Conservation (phyloP, 306 rosid genomes). For the Corylus heterophylla region DNA sequence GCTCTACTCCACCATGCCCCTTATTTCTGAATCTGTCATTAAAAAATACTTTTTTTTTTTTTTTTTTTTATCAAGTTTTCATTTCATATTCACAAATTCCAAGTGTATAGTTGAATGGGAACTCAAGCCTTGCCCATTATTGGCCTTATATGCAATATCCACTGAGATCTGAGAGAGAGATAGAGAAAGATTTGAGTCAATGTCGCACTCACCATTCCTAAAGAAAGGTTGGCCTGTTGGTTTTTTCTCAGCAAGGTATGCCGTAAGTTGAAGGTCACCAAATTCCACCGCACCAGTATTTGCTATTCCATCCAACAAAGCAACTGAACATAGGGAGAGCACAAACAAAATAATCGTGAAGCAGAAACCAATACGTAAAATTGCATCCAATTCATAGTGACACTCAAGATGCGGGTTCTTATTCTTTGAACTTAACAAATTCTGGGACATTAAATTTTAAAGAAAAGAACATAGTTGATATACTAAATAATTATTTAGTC, state of each 20-base stretch:
- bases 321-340: slow-evolving; percentile 43
- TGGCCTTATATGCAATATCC: slow-evolving; percentile 3
- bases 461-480: too few species aligned
- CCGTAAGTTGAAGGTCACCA: slow-evolving; percentile 64
- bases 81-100: slow-evolving; percentile 3
- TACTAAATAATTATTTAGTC: too few species aligned
- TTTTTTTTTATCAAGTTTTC: background rate
- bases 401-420: background rate
- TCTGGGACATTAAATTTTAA: background rate
- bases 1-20: slow-evolving; percentile 1
- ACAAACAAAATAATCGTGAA: slow-evolving; percentile 25
- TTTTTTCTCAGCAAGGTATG: slow-evolving; percentile 72
- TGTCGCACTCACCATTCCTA: slow-evolving; percentile 63
- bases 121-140: slow-evolving; percentile 20
- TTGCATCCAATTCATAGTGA: slow-evolving; percentile 12
- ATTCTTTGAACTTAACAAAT: background rate
- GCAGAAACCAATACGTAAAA: slow-evolving; percentile 4
- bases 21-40: background rate
- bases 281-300: slow-evolving; percentile 72
- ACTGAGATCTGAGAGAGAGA: slow-evolving; percentile 10
- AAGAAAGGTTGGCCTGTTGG: slow-evolving; percentile 78
- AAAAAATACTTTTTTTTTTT: background rate
- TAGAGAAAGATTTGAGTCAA: slow-evolving; percentile 12
- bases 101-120: slow-evolving; percentile 10
- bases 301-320: slow-evolving; percentile 66